Percentiles rank a stretch among this genome's conserved stretches.
These are phyloP conservation scores for Aristolochia fimbriata DNA, from an alignment of 164 flowering plant genomes.

Conservation along the genomic window DNA sequence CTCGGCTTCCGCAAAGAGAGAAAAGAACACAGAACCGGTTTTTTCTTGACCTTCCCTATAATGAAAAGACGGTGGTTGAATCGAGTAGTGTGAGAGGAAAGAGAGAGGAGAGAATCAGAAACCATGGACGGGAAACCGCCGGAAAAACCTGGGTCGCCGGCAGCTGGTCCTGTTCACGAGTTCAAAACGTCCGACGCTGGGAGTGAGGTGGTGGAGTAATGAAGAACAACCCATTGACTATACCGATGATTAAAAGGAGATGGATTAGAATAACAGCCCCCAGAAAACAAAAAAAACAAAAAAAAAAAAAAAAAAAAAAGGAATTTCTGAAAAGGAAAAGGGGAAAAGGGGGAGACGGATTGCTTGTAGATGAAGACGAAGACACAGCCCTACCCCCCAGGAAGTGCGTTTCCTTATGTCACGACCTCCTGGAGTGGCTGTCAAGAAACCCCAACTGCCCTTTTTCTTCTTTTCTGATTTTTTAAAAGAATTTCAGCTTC, in stretches of 20 bases:
- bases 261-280: background rate
- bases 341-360: slow-evolving; percentile 2
- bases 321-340: too few species aligned
- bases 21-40: background rate
- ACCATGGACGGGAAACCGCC: background rate
- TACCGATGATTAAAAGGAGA: background rate
- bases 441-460: slow-evolving; percentile 13
- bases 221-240: background rate
- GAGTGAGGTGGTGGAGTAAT: background rate
- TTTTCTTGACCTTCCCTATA: too few species aligned
- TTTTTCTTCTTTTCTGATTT: background rate
- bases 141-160: slow-evolving; percentile 3
- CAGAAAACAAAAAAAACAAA: background rate
- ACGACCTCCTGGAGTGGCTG: slow-evolving; percentile 23
- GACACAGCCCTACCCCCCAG: slow-evolving; percentile 3
- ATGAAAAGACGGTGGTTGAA: too few species aligned
- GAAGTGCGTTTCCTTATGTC: slow-evolving; percentile 11
- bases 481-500: background rate
- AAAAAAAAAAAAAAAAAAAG: background rate
- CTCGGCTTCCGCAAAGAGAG: background rate
- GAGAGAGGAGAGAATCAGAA: background rate
- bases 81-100: background rate
- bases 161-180: background rate
- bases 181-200: slow-evolving; percentile 2
- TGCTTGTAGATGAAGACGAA: slow-evolving; percentile 16